Evolutionary conservation across 148 eudicot genomes (phyloP).

Genomic region (Cornus kousa): DNA sequence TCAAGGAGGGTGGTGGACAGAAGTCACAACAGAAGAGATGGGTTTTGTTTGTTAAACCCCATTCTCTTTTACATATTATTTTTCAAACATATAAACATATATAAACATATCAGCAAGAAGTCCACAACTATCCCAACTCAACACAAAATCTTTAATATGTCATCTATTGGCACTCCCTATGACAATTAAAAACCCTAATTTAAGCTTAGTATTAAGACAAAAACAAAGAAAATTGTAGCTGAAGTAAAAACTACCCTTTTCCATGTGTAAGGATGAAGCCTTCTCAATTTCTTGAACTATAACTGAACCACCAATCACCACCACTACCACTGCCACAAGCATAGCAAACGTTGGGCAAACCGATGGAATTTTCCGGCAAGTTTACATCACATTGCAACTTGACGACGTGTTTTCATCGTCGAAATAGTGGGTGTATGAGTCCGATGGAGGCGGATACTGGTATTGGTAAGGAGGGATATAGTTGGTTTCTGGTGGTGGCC

Average conservation of each 20-base stretch:
- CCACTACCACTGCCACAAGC: not conserved
- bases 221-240: too few relatives aligned
- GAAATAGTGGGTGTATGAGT: conserved; percentile 61
- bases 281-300: not conserved
- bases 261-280: conserved; percentile 4
- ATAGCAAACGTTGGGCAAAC: not conserved
- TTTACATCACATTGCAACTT: not conserved
- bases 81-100: conserved; percentile 3
- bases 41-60: not conserved
- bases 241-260: conserved; percentile 1
- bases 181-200: conserved; percentile 2
- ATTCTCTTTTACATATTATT: conserved; percentile 1
- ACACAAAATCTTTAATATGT: not conserved
- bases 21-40: not conserved
- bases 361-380: not conserved
- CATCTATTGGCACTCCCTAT: conserved; percentile 10
- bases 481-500: conserved; percentile 71
- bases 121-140: not conserved
- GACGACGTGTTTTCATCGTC: conserved; percentile 85
- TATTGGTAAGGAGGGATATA: conserved; percentile 40
- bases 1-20: not conserved
- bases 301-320: not conserved
- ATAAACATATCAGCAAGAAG: not conserved
- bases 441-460: conserved; percentile 39
- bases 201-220: not conserved